phyloP scores from a whole-genome alignment of 352 stramenopile genomes.

The Pythium phragmiticola region DNA sequence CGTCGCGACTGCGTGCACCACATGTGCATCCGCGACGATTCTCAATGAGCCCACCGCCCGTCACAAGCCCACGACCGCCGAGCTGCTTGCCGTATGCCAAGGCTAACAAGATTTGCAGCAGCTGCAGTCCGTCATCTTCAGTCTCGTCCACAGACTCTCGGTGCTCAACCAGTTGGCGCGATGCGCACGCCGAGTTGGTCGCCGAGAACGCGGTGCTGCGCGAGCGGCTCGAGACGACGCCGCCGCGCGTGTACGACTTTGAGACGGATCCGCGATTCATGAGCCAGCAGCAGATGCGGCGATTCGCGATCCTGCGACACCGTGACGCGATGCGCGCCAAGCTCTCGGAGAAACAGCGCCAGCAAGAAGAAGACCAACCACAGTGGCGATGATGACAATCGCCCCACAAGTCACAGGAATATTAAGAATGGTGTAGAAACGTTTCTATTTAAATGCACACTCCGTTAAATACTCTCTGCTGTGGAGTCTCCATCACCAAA shows the following conservation, averaged over 20 bases:
- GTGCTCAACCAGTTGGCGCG: constrained; percentile 5
- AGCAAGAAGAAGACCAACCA: background rate
- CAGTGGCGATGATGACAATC: background rate
- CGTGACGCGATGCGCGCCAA: constrained; percentile 6
- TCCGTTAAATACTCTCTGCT: background rate
- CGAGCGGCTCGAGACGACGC: constrained; percentile 1
- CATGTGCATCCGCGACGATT: background rate
- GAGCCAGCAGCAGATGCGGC: constrained; percentile 18
- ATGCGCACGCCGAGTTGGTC: background rate
- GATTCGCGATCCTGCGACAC: constrained; percentile 16
- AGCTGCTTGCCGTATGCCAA: background rate
- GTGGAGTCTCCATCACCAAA: background rate
- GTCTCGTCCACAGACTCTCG: constrained; percentile 9
- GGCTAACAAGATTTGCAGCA: background rate
- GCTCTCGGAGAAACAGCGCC: background rate
- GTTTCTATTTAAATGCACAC: background rate
- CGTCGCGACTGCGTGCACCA: background rate
- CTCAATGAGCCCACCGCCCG: background rate
- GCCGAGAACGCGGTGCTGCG: constrained; percentile 5
- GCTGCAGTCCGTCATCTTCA: background rate
- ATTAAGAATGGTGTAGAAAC: background rate
- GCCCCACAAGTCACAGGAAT: background rate
- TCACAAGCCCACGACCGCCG: background rate
- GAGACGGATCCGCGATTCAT: constrained; percentile 5
- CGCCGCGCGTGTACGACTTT: constrained; percentile 16